Evolutionary conservation across 2,329 filamentous ascomycete species (phyloP), one percentile per base, ranked within the genome.

Genomic region (Alternaria conjuncta): DNA sequence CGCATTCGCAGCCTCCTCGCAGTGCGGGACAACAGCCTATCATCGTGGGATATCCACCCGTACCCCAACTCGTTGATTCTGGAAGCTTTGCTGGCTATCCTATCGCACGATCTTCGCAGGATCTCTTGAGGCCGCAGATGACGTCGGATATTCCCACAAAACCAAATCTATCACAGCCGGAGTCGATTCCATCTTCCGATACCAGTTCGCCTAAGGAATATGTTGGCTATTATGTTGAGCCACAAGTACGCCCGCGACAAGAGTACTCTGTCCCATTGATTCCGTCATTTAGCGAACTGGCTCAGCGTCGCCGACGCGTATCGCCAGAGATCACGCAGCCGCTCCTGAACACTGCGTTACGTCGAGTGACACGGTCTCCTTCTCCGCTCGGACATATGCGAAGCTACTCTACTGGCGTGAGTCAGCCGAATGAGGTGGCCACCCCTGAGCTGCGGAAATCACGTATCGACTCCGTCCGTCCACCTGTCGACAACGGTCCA

Each of bases 1-100:
- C 84, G 32, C 84, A 86, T 59, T 85, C 83, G 8, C 84, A 86
- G 63, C 84, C 84, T 57, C 81, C 83, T 20, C 81, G 84, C 36
- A 80, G 79, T 8, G 66, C 81, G 51, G 79, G 78, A 28, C 80
- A 80, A 61, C 78, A 80, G 26, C 66, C 82, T 36, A 67, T 80
- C 5, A 57, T 82, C 43, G 78, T 79, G 44, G 81, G 80, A 9
- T 84, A 82, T 65, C 78, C 71, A 41, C 63, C 76, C 45, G 61
- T 82, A 70, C 68, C 80, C 58, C 70, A 76, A 25, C 73, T 74
- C 49, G 71, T 74, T 44, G 75, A 80, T 55, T 74, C 77, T 46
- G 43, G 69, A 10, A 64, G 65, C 6, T 73, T 77, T 56, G 68
- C 71, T 20, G 76, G 74, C 6, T 80, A 79, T 62, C 75, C 76